A percentile compares a stretch with the other conserved stretches of the same genome.
These are phyloP conservation scores for Haberlea rhodopensis DNA, from an alignment of 257 asterid species.

Conservation along the genomic window DNA sequence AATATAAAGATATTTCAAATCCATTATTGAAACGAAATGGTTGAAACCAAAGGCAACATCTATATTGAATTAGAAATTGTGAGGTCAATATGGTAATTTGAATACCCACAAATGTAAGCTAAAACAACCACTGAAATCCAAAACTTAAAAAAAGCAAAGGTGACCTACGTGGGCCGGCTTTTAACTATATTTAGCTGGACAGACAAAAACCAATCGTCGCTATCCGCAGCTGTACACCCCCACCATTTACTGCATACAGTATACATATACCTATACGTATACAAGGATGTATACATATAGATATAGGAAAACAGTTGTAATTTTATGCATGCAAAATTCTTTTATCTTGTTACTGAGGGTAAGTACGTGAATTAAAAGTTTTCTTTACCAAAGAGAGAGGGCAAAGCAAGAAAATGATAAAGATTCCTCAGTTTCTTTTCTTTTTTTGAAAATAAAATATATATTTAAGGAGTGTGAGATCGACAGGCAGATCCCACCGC, in stretches of 20 bases:
- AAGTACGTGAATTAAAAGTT: neutral
- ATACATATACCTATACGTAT: neutral
- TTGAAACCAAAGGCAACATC: constrained; percentile 43
- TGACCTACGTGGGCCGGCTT: constrained; percentile 93
- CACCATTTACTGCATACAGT: neutral
- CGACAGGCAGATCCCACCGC: constrained; percentile 96
- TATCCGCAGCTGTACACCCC: constrained; percentile 44
- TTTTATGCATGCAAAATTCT: constrained; percentile 13
- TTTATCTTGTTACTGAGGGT: constrained; percentile 16
- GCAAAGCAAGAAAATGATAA: constrained; percentile 29
- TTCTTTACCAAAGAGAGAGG: constrained; percentile 28
- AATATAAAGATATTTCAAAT: too few relatives aligned
- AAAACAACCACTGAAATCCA: constrained; percentile 43
- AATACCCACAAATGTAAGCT: constrained; percentile 22
- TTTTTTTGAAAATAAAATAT: constrained; percentile 18
- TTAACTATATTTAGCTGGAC: constrained; percentile 92
- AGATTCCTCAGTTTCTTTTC: constrained; percentile 45
- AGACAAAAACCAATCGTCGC: constrained; percentile 77
- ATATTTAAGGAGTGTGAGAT: constrained; percentile 51
- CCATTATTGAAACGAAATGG: constrained; percentile 35
- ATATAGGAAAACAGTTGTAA: too few relatives aligned
- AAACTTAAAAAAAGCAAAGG: constrained; percentile 59
- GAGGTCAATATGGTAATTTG: constrained; percentile 44
- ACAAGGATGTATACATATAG: too few relatives aligned
- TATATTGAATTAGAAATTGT: too few relatives aligned